A percentile compares a stretch with the other conserved stretches of the same genome.
phyloP scores from a whole-genome alignment of 805 yeast species.

The Hanseniaspora clermontiae region DNA sequence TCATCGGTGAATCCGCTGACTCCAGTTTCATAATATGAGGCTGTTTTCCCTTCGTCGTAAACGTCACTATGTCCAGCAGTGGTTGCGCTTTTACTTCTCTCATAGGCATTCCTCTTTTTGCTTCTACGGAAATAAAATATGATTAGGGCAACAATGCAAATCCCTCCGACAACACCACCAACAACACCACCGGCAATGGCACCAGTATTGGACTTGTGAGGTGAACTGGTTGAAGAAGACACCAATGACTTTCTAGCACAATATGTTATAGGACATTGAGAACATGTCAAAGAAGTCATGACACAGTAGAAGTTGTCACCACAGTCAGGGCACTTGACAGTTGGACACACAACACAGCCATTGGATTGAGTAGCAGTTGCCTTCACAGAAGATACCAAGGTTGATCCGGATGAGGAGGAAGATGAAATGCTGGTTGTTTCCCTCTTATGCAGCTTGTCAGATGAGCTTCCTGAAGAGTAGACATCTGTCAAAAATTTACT shows the following conservation, averaged over 20 bases:
- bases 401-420: neutral
- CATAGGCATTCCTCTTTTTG: conserved; percentile 31
- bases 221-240: conserved; percentile 7
- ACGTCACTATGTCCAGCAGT: conserved; percentile 22
- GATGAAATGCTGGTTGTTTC: neutral
- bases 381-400: neutral
- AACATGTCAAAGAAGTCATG: conserved; percentile 44
- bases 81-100: conserved; percentile 24
- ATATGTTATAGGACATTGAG: conserved; percentile 41
- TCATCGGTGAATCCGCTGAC: conserved; percentile 15
- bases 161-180: conserved; percentile 43
- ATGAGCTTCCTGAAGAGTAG: neutral
- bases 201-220: conserved; percentile 31
- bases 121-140: conserved; percentile 31
- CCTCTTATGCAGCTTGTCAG: neutral
- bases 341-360: conserved; percentile 34
- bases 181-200: conserved; percentile 64
- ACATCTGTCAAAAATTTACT: neutral
- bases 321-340: conserved; percentile 46
- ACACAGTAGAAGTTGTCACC: conserved; percentile 40
- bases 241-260: conserved; percentile 30
- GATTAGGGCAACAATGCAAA: conserved; percentile 28
- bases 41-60: conserved; percentile 20
- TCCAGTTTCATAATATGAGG: conserved; percentile 18
- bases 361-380: conserved; percentile 16